Base-by-base conservation (phyloP, 2,329 filamentous ascomycete species). In the Graphiopsis chlorocephala region DNA sequence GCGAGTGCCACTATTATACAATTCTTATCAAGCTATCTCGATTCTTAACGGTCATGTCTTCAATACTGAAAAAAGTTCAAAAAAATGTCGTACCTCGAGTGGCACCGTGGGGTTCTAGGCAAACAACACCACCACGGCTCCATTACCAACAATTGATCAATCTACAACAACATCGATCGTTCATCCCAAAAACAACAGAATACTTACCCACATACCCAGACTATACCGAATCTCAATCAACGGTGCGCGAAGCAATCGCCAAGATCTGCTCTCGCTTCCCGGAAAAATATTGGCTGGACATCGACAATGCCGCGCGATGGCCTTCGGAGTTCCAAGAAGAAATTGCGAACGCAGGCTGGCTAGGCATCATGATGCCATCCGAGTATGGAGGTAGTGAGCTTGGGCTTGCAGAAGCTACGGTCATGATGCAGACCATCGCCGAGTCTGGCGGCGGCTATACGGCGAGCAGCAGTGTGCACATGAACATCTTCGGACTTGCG, bases 371-470 rank as follows among this genome's bases (percentile, higher is more conserved):
- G 63, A 76, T 81, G 73, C 80, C 80, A 1, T 68, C 73, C 4
- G 71, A 74, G 47, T 80, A 79, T 66, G 79, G 80, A 0, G 80
- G 80, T 0, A 77, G 77, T 1, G 78, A 77, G 33, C 69, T 82
- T 1, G 80, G 80, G 0, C 68, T 76, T 52, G 72, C 77, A 2
- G 79, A 82, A 68, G 80, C 80, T 0, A 76, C 78, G 0, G 73
- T 80, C 3, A 82, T 82, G 80, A 79, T 82, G 78, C 79, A 81
- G 65, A 82, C 80, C 3, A 78, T 82, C 20, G 75, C 80, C 1
- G 80, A 82, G 68, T 77, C 73, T 1, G 80, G 80, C 0, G 80
- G 76, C 5, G 80, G 79, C 1, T 78, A 79, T 72, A 77, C 78
- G 0, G 80, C 74, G 5, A 77, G 78, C 1, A 78, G 75, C 8